These are phyloP conservation scores for Nicotiana noctiflora DNA, from an alignment of 257 asterid species.

Conservation along the genomic window DNA sequence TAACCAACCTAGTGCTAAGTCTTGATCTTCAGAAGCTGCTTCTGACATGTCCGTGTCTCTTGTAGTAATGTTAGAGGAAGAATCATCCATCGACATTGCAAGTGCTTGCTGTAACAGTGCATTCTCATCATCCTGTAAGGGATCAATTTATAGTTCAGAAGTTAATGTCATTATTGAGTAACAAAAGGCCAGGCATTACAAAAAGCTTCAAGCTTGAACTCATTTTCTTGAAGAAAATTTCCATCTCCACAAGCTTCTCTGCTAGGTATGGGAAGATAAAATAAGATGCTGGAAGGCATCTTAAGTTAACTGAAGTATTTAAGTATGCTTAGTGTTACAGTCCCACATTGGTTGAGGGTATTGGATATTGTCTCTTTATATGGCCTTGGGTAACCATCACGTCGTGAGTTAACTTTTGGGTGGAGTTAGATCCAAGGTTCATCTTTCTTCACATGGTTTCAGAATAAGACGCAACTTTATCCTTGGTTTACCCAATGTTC, in stretches of 20 bases:
- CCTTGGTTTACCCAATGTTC: neutral
- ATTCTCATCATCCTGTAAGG: conserved; percentile 80
- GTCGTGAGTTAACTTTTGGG: neutral
- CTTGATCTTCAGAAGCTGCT: conserved; percentile 87
- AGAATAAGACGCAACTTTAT: neutral
- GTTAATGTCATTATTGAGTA: neutral
- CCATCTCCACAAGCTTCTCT: neutral
- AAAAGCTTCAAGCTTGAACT: neutral
- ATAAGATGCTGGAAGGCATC: neutral
- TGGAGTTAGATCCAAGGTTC: neutral
- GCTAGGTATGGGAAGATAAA: neutral
- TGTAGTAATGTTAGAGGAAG: conserved; percentile 52
- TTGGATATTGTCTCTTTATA: neutral
- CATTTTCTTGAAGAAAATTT: neutral
- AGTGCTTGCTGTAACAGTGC: conserved; percentile 87
- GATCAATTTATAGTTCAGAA: neutral
- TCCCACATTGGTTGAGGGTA: neutral
- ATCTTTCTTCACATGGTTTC: conserved; percentile 4
- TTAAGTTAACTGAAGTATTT: neutral
- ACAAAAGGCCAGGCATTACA: neutral
- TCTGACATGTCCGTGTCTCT: conserved; percentile 90
- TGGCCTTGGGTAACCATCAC: neutral
- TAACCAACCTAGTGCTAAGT: conserved; percentile 70
- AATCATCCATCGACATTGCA: conserved; percentile 93
- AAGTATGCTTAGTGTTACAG: neutral